A percentile compares a stretch with the other conserved stretches of the same genome.
phyloP scores from a whole-genome alignment of 768 basidiomycete genomes.

The Tremella mesenterica region DNA sequence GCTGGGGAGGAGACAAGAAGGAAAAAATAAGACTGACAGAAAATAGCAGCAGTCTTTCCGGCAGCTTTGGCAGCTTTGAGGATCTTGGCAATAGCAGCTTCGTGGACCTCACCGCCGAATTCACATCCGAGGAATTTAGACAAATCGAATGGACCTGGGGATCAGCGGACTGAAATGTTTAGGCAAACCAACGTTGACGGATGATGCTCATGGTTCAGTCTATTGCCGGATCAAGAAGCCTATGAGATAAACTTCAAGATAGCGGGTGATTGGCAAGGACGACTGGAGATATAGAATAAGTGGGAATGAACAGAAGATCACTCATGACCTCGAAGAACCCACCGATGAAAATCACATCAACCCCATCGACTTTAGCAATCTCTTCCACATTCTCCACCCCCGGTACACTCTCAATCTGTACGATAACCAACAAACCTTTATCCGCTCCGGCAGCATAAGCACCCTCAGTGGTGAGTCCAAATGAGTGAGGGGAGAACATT shows the following conservation, averaged over 20 bases:
- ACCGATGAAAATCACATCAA: slow-evolving; percentile 45
- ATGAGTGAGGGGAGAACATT: slow-evolving; percentile 41
- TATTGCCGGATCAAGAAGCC: neutral
- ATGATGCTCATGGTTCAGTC: no score
- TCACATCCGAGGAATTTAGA: slow-evolving; percentile 37
- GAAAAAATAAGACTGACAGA: slow-evolving; percentile 27
- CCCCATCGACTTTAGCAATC: slow-evolving; percentile 39
- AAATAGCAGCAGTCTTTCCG: slow-evolving; percentile 43
- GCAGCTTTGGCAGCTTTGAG: slow-evolving; percentile 38
- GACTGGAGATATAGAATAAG: no score
- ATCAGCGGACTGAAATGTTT: neutral
- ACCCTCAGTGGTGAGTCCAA: slow-evolving; percentile 25
- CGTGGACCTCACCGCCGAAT: slow-evolving; percentile 39
- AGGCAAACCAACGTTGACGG: neutral
- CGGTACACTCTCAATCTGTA: slow-evolving; percentile 42
- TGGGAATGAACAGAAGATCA: no score
- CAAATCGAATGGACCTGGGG: slow-evolving; percentile 42
- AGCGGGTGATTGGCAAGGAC: neutral
- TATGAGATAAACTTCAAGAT: neutral
- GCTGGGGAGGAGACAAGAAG: neutral
- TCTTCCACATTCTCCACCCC: slow-evolving; percentile 43
- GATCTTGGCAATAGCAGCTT: slow-evolving; percentile 41
- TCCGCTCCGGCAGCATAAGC: slow-evolving; percentile 39
- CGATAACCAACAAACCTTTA: slow-evolving; percentile 37
- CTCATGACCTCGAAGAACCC: neutral